Base-by-base conservation (phyloP, 2,329 filamentous ascomycete genomes). In the Cercospora zeae-maydis region DNA sequence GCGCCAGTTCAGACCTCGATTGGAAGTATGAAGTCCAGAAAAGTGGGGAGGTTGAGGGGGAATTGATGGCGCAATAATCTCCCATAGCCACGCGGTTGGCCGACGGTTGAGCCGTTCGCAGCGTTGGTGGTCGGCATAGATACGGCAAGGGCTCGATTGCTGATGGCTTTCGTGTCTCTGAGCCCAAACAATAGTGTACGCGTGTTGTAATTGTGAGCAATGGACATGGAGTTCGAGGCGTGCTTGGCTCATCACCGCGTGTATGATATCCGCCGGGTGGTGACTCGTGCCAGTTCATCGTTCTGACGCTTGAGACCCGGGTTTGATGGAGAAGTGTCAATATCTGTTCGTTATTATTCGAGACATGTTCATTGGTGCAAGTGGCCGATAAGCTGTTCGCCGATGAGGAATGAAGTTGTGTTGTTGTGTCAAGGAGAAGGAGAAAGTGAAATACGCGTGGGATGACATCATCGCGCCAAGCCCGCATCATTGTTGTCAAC, bases 11-110 rank as follows among this genome's bases (percentile, higher is more conserved):
- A 39, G 36, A 8, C 11, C 9, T 13, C 36, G n/a, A 21, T 58
- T 21, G 11, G n/a, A 31, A 45, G 4, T 2, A n/a, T 58, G 27
- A 24, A 36, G 24, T n/a, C 19, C 10, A 24, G 19, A 37, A 10
- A 37, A 27, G 31, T 39, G 13, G 24, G 3, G 47, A n/a, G 13
- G 37, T 19, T 30, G 16, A n/a, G 42, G 56, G 56, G 33, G n/a
- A 37, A n/a, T 59, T 39, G 16, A 51, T 59, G 56, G 24, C 42
- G 56, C 56, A 59, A 59, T 59, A 59, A 59, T 59, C 31, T 59
- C 30, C 42, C 19, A 13, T 27, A 33, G 42, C 45, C 56, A 51
- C 56, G 56, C 56, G 56, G 42, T 30, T 59, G 56, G 39, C 45
- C 56, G 56, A 59, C 42, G 19, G 56, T 59, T 52, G 27, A 36